Conservation (phyloP, 2,329 filamentous ascomycete species). For the Pyrenochaeta sp. region DNA sequence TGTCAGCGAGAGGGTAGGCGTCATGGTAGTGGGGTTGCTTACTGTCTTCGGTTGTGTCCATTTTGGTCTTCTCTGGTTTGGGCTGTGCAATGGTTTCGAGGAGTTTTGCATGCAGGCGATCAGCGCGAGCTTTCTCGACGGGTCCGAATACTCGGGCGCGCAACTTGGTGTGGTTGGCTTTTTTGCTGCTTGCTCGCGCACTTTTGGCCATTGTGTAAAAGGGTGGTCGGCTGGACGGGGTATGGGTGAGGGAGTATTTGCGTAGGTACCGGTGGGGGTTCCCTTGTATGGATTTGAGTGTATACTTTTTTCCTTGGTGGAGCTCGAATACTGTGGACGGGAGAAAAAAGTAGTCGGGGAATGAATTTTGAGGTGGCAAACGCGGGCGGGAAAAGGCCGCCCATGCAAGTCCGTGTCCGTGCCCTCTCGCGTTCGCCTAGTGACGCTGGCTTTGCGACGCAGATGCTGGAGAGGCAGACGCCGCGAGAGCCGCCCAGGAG, state of each 20-base stretch:
- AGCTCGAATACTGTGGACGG: slow-evolving; percentile 5
- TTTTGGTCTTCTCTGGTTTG: slow-evolving; percentile 65
- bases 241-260: slow-evolving; percentile 10
- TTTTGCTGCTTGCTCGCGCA: slow-evolving; percentile 78
- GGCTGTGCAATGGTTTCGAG: slow-evolving; percentile 80
- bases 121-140: slow-evolving; percentile 77
- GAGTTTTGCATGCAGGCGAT: slow-evolving; percentile 86
- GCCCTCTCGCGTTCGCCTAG: slow-evolving; percentile 28
- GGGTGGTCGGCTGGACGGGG: too few relatives aligned
- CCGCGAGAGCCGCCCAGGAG: slow-evolving; percentile 35
- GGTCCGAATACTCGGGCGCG: slow-evolving; percentile 86
- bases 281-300: too few relatives aligned
- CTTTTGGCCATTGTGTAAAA: slow-evolving; percentile 84
- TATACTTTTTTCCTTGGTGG: too few relatives aligned
- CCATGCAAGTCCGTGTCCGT: slow-evolving; percentile 21
- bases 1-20: slow-evolving; percentile 3
- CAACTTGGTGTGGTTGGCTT: slow-evolving; percentile 83
- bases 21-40: slow-evolving; percentile 4
- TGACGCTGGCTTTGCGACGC: slow-evolving; percentile 39
- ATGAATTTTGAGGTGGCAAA: slow-evolving; percentile 35
- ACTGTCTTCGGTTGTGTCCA: slow-evolving; percentile 58
- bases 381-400: slow-evolving; percentile 8
- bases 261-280: slow-evolving; percentile 4
- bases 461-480: slow-evolving; percentile 22
- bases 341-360: slow-evolving; percentile 16